Base-by-base conservation (phyloP, 1,284 basidiomycete genomes). In the Ganoderma meredithae region DNA sequence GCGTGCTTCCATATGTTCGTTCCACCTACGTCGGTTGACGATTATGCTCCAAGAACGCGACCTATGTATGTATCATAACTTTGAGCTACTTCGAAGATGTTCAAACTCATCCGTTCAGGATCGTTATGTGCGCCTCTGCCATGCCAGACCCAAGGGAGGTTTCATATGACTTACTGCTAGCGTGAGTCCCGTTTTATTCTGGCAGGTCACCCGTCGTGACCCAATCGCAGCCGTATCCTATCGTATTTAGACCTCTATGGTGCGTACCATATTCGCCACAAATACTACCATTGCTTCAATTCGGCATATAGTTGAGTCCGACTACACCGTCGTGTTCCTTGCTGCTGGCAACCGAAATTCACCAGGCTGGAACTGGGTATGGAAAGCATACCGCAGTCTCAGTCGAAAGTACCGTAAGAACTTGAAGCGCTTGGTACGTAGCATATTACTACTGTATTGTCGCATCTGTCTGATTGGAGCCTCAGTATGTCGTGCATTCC, bases 341-440 rank as follows among this genome's bases (percentile, higher is more conserved):
- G 92, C 94, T 36, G 90, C 93, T 1, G 94, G 93, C n/a, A 88
- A 88, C 2, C 84, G 83, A 70, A 83, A 95, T 79, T 86, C 89
- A 2, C 94, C 94, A 9, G 86, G 87, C 44, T 95, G 94, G 94
- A 94, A 90, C 71, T 96, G 94, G 94, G 86, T 95, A 40, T 95
- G 94, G 94, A 94, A 94, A 75, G 92, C 93, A 1, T 95, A 95
- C 77, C 85, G 93, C 36, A 91, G 90, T 75, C 81, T 95, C 49
- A 92, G 86, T 76, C 83, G 93, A 64, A 95, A 94, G 79, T 96
- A 95, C 76, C 87, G 95, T 64, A 96, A 96, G 82, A 95, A 96
- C 76, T 80, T 96, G 68, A 95, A 96, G 79, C 88, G 88, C 76
- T 76, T 95, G 79, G 92, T 92, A 68, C 69, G 88, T 77, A 44